phyloP scores from a whole-genome alignment of 2,329 filamentous ascomycete genomes.

The Cladosporium sp. region DNA sequence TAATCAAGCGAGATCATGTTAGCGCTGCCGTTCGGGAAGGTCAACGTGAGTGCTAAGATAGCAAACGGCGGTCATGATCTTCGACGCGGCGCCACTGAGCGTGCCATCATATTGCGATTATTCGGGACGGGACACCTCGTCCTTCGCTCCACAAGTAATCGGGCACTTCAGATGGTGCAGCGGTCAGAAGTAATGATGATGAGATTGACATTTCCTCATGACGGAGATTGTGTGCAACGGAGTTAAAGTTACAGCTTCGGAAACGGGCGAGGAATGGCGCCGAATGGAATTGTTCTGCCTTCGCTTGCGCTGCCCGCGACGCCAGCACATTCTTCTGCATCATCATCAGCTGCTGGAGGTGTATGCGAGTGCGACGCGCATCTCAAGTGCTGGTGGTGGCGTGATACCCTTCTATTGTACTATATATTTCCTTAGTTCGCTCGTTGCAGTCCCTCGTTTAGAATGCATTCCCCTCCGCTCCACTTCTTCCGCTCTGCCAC shows the following conservation, averaged over 20 bases:
- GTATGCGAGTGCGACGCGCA: constrained; percentile 6
- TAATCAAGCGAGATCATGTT: not conserved
- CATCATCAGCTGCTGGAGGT: not conserved
- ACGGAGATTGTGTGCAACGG: no score
- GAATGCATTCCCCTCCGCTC: constrained; percentile 2
- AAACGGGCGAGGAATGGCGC: not conserved
- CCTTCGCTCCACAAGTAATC: no score
- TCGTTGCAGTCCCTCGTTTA: constrained; percentile 3
- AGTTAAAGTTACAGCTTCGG: not conserved
- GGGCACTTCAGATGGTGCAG: no score
- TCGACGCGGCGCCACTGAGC: no score
- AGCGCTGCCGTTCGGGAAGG: not conserved
- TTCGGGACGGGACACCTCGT: no score
- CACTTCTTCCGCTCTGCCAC: not conserved
- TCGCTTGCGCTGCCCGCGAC: not conserved
- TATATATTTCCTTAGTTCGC: constrained; percentile 2
- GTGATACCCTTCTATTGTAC: not conserved
- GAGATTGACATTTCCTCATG: no score
- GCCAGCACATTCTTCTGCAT: not conserved
- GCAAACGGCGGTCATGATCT: no score
- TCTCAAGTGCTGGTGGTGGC: constrained; percentile 6
- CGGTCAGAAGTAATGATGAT: no score
- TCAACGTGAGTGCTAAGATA: not conserved
- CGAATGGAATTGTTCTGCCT: not conserved
- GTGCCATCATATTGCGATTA: no score